Evolutionary conservation across 2,329 filamentous ascomycete genomes (phyloP).

Genomic region (Dissoconium aciculare): DNA sequence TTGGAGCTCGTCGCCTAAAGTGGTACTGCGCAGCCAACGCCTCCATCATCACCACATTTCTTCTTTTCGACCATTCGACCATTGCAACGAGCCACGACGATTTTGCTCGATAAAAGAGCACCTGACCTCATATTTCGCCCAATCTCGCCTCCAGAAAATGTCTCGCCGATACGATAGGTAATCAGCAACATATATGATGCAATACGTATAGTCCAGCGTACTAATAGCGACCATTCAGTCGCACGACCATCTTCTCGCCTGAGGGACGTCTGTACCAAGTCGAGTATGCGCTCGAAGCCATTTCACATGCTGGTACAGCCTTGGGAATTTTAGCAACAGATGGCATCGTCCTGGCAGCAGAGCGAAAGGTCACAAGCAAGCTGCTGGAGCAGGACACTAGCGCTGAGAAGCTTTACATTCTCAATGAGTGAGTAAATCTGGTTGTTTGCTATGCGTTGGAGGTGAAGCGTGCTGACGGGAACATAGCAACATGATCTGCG

Average conservation of each 20-base stretch:
- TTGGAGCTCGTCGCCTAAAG: conserved; percentile 2
- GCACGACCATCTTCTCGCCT: conserved; percentile 96
- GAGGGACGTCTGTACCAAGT: conserved; percentile 98
- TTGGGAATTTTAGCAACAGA: conserved; percentile 94
- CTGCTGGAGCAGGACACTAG: conserved; percentile 98
- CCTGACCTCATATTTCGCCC: too few species aligned
- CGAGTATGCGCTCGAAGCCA: conserved; percentile 97
- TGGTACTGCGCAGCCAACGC: neutral
- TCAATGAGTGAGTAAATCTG: conserved; percentile 70
- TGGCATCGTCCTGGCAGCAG: conserved; percentile 93
- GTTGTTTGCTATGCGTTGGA: too few species aligned
- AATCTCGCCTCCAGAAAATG: conserved; percentile 11
- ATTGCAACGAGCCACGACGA: too few species aligned
- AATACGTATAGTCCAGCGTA: too few species aligned
- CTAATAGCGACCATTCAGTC: conserved; percentile 7
- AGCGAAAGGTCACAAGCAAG: conserved; percentile 99
- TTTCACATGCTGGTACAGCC: conserved; percentile 93
- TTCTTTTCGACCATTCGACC: too few species aligned
- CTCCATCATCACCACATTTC: neutral
- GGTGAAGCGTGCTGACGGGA: conserved; percentile 1
- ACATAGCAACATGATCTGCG: conserved; percentile 98
- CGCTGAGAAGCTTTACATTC: conserved; percentile 97
- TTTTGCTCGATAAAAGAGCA: too few species aligned
- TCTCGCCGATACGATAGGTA: conserved; percentile 23
- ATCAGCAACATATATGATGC: neutral